Percentiles rank a stretch among this genome's conserved stretches.
Conservation (phyloP, 345 rosid species). For the Dimocarpus longan region DNA sequence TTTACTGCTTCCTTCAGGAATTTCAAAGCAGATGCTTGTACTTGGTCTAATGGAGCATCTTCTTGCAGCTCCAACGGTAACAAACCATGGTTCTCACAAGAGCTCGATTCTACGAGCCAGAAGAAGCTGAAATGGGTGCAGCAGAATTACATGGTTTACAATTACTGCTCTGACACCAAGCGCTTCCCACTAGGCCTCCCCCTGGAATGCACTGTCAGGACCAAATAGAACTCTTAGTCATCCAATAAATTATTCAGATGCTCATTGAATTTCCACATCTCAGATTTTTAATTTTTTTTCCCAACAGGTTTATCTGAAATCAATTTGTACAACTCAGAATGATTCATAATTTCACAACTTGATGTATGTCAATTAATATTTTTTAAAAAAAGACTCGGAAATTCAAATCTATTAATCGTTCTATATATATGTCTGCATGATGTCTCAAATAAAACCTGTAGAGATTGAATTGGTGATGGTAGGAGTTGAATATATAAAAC, state of each 20-base stretch:
- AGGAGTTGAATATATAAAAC: no score
- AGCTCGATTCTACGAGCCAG: constrained; percentile 41
- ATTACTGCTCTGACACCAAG: constrained; percentile 42
- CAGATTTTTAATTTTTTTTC: not conserved
- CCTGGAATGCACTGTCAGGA: constrained; percentile 32
- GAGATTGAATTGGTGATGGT: no score
- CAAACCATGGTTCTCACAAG: constrained; percentile 43
- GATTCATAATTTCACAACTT: no score
- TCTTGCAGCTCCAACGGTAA: constrained; percentile 28
- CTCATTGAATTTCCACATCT: not conserved
- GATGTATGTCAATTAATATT: no score
- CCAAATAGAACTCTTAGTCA: not conserved
- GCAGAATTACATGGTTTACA: constrained; percentile 44
- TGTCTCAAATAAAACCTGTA: no score
- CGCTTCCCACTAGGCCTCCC: constrained; percentile 49
- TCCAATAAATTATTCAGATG: not conserved
- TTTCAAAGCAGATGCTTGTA: constrained; percentile 44
- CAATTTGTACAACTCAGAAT: no score
- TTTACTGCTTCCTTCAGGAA: constrained; percentile 48
- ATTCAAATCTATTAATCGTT: no score
- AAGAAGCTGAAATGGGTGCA: constrained; percentile 47
- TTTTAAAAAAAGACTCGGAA: no score
- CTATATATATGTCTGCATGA: no score
- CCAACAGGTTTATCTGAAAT: no score
- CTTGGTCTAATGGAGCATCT: constrained; percentile 26